These are phyloP conservation scores for Tephrocybe rancida DNA, from an alignment of 768 basidiomycete species.

Conservation along the genomic window DNA sequence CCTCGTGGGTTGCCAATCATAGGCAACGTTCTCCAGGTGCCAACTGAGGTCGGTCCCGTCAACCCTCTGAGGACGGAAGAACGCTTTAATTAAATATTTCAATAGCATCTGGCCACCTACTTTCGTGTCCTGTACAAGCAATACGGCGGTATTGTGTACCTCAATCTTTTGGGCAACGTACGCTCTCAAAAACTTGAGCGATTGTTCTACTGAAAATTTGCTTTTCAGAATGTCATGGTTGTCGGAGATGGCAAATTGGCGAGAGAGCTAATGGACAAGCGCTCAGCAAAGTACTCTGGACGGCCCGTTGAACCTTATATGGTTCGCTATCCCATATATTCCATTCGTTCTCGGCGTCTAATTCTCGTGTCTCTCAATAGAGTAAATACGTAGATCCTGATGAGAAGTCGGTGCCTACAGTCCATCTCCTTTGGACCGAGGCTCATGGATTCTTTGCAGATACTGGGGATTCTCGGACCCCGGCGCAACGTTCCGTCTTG, in stretches of 20 bases:
- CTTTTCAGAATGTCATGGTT: neutral
- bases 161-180: slow-evolving; percentile 7
- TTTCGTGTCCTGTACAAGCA: slow-evolving; percentile 4
- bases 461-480: slow-evolving; percentile 10
- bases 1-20: slow-evolving; percentile 2
- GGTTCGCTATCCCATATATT: neutral
- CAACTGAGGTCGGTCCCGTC: slow-evolving; percentile 1
- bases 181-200: neutral
- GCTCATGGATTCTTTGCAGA: neutral
- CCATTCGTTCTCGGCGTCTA: neutral
- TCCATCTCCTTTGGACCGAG: neutral
- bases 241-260: slow-evolving; percentile 6
- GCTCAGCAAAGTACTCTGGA: slow-evolving; percentile 9
- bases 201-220: neutral
- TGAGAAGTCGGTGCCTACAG: neutral
- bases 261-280: slow-evolving; percentile 8
- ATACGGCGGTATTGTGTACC: slow-evolving; percentile 3
- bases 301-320: slow-evolving; percentile 8
- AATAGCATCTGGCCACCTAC: slow-evolving; percentile 6
- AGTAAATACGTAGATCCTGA: slow-evolving; percentile 10
- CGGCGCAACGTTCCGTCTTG: slow-evolving; percentile 7
- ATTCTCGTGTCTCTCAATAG: neutral
- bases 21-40: slow-evolving; percentile 8
- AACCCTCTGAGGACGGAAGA: too few relatives aligned
- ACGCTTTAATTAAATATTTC: neutral